A percentile compares a stretch with the other conserved stretches of the same genome.
Evolutionary conservation across 139 green algal species (phyloP).

Genomic region (Chlamydomonas sp.): DNA sequence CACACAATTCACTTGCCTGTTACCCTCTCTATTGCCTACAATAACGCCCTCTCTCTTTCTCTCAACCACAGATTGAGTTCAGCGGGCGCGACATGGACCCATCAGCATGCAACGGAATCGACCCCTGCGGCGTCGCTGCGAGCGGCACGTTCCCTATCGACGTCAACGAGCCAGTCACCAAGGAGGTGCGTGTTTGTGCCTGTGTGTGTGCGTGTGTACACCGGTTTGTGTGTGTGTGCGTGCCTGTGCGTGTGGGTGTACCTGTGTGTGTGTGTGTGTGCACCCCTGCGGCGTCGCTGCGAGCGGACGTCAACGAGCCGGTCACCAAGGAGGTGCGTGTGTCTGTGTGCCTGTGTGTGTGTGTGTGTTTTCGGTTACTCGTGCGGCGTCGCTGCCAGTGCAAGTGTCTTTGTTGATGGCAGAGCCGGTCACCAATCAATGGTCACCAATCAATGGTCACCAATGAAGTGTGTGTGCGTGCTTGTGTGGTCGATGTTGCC

Average conservation of each 20-base stretch:
- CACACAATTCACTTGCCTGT: background rate
- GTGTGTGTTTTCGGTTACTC: too few species aligned
- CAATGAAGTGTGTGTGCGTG: too few species aligned
- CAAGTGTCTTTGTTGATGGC: too few species aligned
- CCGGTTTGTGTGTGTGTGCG: too few species aligned
- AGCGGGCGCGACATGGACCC: constrained; percentile 6
- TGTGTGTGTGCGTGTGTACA: background rate
- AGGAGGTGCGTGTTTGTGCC: constrained; percentile 36
- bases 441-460: too few species aligned
- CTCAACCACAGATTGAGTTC: constrained; percentile 32
- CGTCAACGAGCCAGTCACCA: constrained; percentile 21
- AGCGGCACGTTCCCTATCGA: background rate
- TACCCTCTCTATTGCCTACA: background rate
- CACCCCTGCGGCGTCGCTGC: background rate
- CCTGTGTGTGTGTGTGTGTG: too few species aligned
- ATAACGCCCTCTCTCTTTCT: background rate
- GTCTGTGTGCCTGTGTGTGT: constrained; percentile 17
- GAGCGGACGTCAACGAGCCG: constrained; percentile 13
- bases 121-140: background rate
- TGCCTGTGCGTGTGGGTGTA: too few species aligned
- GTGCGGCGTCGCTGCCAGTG: background rate
- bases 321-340: constrained; percentile 31
- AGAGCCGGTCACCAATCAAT: constrained; percentile 13
- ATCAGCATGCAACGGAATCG: background rate
- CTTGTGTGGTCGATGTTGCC: too few species aligned